Evolutionary conservation across 805 yeast species (phyloP), one percentile per base, ranked within the genome.

Genomic region (Kregervanrija pseudodelftensis): DNA sequence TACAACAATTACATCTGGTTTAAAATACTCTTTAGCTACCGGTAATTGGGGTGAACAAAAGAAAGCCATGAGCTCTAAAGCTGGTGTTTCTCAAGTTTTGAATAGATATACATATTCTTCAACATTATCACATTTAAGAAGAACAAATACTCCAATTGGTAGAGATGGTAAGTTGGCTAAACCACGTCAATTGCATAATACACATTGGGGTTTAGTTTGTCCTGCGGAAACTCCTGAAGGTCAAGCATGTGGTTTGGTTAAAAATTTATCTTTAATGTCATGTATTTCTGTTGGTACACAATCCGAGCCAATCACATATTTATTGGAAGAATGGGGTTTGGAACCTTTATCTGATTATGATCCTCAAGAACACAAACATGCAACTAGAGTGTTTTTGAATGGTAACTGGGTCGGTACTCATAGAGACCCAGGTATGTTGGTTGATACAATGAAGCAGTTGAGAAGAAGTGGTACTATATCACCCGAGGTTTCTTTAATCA

Each of bases 31-130:
- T 35, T 75, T 93, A 60, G 99, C 99, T 44, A 93, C 99, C 12
- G 99, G 99, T 75, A 93, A 93, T 72, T 93, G 99, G 99, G 99
- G 99, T 72, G 99, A 93, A 68, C 99, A 93, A 66, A 91, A 90
- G 82, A 93, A 93, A 67, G 97, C 98, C 11, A 93, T 93, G 99
- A 82, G 93, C 49, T 82, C 97, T 14, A 83, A 96, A 66, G 99
- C 99, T 5, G 99, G 99, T 78, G 99, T 95, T 39, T 91, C 98
- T 28, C 99, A 93, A 73, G 99, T 93, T 54, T 77, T 93, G 67
- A 93, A 93, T 67, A 80, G 99, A 71, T 93, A 93, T 69, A 93
- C 99, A 5, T 93, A 93, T 66, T 88, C 98, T 2, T 93, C 99
- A n/a, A 93, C 99, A 2, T 73, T 93, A 60, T 93, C 99, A 45